Base-by-base conservation (phyloP, 257 asterid genomes). In the Capsicum rhomboideum region DNA sequence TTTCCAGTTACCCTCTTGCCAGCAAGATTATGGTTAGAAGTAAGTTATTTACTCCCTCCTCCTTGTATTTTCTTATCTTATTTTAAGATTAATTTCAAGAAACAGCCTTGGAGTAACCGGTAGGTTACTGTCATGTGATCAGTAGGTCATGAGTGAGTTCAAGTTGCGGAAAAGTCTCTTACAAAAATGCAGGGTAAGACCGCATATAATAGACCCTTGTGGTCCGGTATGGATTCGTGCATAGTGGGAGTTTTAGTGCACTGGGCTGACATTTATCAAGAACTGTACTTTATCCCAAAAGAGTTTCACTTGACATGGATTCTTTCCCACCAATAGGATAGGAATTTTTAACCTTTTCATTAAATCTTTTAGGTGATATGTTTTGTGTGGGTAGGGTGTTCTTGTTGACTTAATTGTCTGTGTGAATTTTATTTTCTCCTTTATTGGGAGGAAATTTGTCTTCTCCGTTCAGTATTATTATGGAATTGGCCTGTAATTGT, bases 1-100 rank as follows among this genome's bases (percentile, higher is more conserved):
- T n/a, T n/a, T n/a, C n/a, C n/a, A n/a, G 56, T 83, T 91, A 88
- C 81, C 96, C 94, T 78, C 93, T 91, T 17, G 96, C 96, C 58
- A 91, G 96, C 91, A 92, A 90, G 84, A 86, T 91, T 52, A 84
- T 89, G 37, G 89, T 92, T 46, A 91, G 80, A 90, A 92, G 96
- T 91, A 87, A 92, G 92, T 75, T 17, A 5, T 23, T 6, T 21
- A 72, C 37, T 21, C 80, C 80, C 37, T 72, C 55, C 2, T 42
- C 13, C 56, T 11, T 71, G 6, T 72, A n/a, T 34, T 34, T 34
- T 34, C 40, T 34, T 34, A 34, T 34, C 40, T 34, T n/a, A n/a
- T n/a, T n/a, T n/a, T n/a, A n/a, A n/a, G n/a, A n/a, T n/a, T n/a
- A n/a, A n/a, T n/a, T n/a, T n/a, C n/a, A n/a, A n/a, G n/a, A n/a